phyloP scores from a whole-genome alignment of 2,329 filamentous ascomycete genomes.

The Stagonosporopsis cucurbitacearum region DNA sequence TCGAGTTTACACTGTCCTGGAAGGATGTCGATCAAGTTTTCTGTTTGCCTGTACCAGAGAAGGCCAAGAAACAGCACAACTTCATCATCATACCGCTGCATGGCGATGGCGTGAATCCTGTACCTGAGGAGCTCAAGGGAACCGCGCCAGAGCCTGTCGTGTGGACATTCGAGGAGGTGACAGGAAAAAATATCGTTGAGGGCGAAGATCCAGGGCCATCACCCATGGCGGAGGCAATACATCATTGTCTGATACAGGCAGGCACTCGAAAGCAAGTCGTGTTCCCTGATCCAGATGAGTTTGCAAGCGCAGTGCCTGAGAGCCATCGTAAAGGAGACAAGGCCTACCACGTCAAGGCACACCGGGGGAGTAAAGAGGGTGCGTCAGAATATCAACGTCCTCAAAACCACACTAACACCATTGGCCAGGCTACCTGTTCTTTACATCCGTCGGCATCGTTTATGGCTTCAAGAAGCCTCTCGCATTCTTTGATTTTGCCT shows the following conservation, averaged over 20 bases:
- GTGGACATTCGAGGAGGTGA: conserved; percentile 65
- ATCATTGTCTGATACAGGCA: conserved; percentile 52
- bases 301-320: conserved; percentile 65
- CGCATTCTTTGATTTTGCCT: conserved; percentile 66
- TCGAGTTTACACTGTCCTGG: conserved; percentile 62
- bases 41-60: conserved; percentile 69
- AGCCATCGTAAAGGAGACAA: conserved; percentile 68
- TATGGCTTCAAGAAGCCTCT: conserved; percentile 72
- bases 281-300: conserved; percentile 63
- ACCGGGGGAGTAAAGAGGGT: conserved; percentile 71
- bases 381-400: conserved; percentile 1
- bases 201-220: conserved; percentile 52
- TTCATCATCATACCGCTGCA: conserved; percentile 65
- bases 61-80: conserved; percentile 67
- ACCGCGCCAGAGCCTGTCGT: conserved; percentile 62
- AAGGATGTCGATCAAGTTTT: conserved; percentile 63
- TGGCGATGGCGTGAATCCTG: conserved; percentile 56
- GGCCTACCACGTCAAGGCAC: conserved; percentile 69
- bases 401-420: conserved; percentile 19
- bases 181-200: conserved; percentile 51
- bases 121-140: conserved; percentile 49
- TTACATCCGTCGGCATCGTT: conserved; percentile 66
- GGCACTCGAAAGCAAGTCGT: conserved; percentile 56
- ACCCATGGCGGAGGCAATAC: conserved; percentile 55
- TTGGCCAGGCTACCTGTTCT: conserved; percentile 65